Percentiles rank a stretch among this genome's conserved stretches.
Conservation (phyloP, 129 eudicot species). For the Centrapalus pauciflorus region DNA sequence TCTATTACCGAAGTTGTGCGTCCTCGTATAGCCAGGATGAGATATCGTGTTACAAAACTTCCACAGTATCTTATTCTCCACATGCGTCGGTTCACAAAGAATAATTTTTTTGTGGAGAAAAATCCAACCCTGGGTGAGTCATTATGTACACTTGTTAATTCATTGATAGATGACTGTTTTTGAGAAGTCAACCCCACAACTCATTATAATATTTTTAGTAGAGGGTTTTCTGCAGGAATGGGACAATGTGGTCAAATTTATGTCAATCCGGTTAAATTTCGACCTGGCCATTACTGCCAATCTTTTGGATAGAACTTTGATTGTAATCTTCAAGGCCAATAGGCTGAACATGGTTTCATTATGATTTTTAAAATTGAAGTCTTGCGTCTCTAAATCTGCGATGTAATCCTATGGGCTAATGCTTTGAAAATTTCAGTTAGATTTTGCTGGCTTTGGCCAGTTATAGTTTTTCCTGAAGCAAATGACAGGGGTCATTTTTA, state of each 20-base stretch:
- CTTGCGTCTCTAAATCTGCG: too few relatives aligned
- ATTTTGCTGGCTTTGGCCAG: not conserved
- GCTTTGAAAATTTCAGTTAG: not conserved
- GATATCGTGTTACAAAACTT: constrained; percentile 82
- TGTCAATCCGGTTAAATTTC: not conserved
- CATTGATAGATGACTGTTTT: not conserved
- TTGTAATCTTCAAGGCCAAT: too few relatives aligned
- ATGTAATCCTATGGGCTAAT: not conserved
- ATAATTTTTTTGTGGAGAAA: constrained; percentile 93
- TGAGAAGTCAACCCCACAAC: not conserved
- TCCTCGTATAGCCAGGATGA: constrained; percentile 93
- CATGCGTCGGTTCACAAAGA: constrained; percentile 95
- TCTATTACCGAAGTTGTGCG: constrained; percentile 92
- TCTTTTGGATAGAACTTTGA: too few relatives aligned
- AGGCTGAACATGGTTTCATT: too few relatives aligned
- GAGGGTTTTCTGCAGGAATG: too few relatives aligned
- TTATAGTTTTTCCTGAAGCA: too few relatives aligned
- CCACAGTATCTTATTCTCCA: constrained; percentile 92
- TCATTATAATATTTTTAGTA: not conserved
- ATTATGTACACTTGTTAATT: not conserved
- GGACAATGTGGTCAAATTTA: not conserved
- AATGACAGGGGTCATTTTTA: too few relatives aligned
- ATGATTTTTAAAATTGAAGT: too few relatives aligned
- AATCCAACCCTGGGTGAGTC: constrained; percentile 94
- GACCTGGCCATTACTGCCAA: too few relatives aligned